phyloP scores from a whole-genome alignment of 306 rosid genomes.

The Trifolium dubium region DNA sequence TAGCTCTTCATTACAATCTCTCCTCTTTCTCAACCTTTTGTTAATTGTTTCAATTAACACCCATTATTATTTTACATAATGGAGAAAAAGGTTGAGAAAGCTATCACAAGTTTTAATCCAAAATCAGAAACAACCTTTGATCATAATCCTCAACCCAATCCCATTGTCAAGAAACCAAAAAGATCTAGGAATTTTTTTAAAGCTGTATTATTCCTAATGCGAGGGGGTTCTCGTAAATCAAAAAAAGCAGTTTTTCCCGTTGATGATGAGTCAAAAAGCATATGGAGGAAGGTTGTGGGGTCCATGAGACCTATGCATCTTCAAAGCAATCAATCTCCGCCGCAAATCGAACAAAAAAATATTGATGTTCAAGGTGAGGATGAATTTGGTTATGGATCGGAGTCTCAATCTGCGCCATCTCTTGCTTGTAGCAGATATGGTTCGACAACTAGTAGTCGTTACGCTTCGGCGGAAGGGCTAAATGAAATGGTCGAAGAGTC shows the following conservation, averaged over 20 bases:
- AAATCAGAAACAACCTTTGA: neutral
- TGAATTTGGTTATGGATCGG: neutral
- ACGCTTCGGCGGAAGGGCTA: conserved; percentile 12
- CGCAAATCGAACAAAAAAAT: neutral
- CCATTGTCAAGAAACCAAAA: conserved; percentile 22
- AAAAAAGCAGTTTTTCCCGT: conserved; percentile 31
- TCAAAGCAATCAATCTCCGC: conserved; percentile 41
- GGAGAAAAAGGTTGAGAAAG: conserved; percentile 14
- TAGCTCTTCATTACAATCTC: neutral
- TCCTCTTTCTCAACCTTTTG: neutral
- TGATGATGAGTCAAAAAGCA: conserved; percentile 41
- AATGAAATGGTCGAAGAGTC: conserved; percentile 49
- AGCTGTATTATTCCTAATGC: conserved; percentile 58
- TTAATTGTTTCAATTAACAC: neutral
- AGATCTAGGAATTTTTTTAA: conserved; percentile 49
- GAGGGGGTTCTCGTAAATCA: conserved; percentile 53
- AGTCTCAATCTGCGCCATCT: neutral
- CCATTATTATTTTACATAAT: neutral
- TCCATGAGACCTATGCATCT: conserved; percentile 72
- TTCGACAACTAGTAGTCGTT: neutral
- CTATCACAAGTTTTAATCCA: neutral
- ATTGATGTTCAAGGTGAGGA: neutral
- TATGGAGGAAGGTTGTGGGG: conserved; percentile 57
- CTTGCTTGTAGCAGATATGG: neutral
- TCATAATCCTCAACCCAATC: neutral